Base-by-base conservation (phyloP, 345 rosid species). In the Salix viminalis region DNA sequence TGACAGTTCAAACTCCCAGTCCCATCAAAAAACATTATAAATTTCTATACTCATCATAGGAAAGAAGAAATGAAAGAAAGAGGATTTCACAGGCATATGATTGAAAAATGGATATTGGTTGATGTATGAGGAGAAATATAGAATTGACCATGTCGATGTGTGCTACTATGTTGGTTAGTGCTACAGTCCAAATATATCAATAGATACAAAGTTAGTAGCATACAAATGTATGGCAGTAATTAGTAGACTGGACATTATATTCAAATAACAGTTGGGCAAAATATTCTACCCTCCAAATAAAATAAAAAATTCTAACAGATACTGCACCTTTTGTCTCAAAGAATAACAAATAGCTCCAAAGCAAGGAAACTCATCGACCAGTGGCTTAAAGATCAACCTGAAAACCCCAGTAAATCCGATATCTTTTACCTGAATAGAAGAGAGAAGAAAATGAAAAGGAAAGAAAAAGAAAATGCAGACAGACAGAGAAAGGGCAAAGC, bases 341-440 rank as follows among this genome's bases (percentile, higher is more conserved):
- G 99, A 96, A 86, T 83, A 92, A 79, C 86, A 89, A 68, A 96
- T 90, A 73, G 99, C 99, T 88, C 98, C 99, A 83, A 96, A 96
- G 89, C 99, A 90, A 81, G 99, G 99, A 74, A 96, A 87, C 79
- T 94, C 98, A 18, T 88, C 85, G 79, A 96, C 98, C 34, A 94
- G 84, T 24, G 99, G 99, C 91, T 87, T 94, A 81, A 96, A 94
- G 75, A 94, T 92, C 86, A 96, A 88, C 88, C 99, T 91, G 89
- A 96, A 96, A 84, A 96, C 94, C 86, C 99, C 99, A 67, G 99
- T 91, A 81, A 96, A 96, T 84, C 95, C 97, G 75, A 94, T 87
- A 85, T 96, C 86, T 86, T 92, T 96, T 78, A 96, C 99, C 99
- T 96, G 78, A 67, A 72, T 64, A 76, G 39, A 81, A 85, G 80